These are phyloP conservation scores for Ogataea henricii DNA, from an alignment of 805 yeast genomes.

Conservation along the genomic window DNA sequence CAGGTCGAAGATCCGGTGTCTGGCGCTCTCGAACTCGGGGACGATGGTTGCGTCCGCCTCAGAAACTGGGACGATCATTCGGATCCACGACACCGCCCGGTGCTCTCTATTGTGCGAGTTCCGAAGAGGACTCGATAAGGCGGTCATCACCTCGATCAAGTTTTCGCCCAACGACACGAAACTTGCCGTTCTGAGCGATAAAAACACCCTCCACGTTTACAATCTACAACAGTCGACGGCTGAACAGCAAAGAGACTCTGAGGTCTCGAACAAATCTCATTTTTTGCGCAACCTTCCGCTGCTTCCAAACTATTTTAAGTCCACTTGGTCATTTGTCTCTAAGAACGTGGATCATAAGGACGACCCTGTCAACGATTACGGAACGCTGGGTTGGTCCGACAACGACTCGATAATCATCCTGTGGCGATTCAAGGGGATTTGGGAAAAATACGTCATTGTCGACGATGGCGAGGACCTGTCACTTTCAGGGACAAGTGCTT, in stretches of 20 bases:
- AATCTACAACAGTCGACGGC: slow-evolving; percentile 41
- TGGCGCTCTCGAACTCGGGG: slow-evolving; percentile 65
- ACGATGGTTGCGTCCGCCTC: slow-evolving; percentile 78
- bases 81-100: slow-evolving; percentile 68
- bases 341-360: slow-evolving; percentile 49
- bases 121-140: slow-evolving; percentile 87
- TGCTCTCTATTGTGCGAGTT: slow-evolving; percentile 80
- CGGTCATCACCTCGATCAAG: slow-evolving; percentile 77
- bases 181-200: slow-evolving; percentile 86
- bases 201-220: slow-evolving; percentile 85
- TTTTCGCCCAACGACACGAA: slow-evolving; percentile 76
- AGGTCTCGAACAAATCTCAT: slow-evolving; percentile 57
- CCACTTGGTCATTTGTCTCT: slow-evolving; percentile 88
- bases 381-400: slow-evolving; percentile 72
- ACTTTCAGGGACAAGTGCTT: slow-evolving; percentile 1
- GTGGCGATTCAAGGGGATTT: slow-evolving; percentile 71
- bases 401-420: slow-evolving; percentile 72
- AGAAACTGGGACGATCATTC: slow-evolving; percentile 76
- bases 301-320: slow-evolving; percentile 66
- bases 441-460: slow-evolving; percentile 83
- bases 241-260: slow-evolving; percentile 25
- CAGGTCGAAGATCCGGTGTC: slow-evolving; percentile 60
- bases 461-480: slow-evolving; percentile 42
- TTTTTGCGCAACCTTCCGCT: slow-evolving; percentile 61
- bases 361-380: slow-evolving; percentile 37